These are phyloP conservation scores for Penicillium fuscoglaucum DNA, from an alignment of 2,329 filamentous ascomycete species.

Conservation along the genomic window DNA sequence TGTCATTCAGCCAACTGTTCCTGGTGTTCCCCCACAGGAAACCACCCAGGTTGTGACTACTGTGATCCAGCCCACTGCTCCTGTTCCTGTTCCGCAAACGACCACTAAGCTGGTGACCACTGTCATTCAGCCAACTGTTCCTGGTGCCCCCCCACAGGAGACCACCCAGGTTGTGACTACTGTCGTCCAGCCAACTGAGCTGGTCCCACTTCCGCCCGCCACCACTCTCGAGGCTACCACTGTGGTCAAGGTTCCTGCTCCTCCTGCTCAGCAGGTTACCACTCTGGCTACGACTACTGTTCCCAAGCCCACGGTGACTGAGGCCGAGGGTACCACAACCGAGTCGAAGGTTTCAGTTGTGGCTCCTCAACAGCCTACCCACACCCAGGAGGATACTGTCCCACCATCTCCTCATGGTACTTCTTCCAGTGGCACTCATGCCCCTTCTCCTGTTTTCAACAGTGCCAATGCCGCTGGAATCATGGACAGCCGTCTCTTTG, in stretches of 20 bases:
- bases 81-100: not conserved
- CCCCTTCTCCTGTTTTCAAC: constrained; percentile 8
- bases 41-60: not conserved
- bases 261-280: not conserved
- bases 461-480: not conserved
- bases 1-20: not conserved
- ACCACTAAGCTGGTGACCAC: not conserved
- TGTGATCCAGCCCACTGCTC: not conserved
- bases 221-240: constrained; percentile 1
- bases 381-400: not conserved
- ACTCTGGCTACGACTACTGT: constrained; percentile 1
- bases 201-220: constrained; percentile 2
- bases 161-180: not conserved
- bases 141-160: not conserved
- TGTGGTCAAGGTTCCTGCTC: constrained; percentile 1
- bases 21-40: not conserved
- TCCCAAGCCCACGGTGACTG: not conserved
- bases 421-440: not conserved
- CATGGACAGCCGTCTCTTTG: not conserved
- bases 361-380: not conserved
- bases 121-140: not conserved
- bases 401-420: not conserved
- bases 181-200: not conserved
- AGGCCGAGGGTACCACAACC: not conserved
- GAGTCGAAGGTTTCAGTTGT: not conserved